These are phyloP conservation scores for Sclerotinia subarctica DNA, from an alignment of 2,329 filamentous ascomycete genomes.

Conservation along the genomic window DNA sequence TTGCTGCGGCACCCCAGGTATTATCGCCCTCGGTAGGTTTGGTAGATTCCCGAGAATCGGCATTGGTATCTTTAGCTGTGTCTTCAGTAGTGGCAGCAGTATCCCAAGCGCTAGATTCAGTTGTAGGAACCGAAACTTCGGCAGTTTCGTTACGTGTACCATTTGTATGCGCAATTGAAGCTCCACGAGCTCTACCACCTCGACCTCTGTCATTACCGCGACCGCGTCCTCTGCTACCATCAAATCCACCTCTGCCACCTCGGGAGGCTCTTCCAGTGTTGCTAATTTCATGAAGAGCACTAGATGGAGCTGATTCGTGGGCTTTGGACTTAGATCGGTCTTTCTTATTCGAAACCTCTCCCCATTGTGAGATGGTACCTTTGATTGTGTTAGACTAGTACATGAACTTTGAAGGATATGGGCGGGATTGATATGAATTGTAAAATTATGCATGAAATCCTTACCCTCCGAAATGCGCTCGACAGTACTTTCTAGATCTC, in stretches of 20 bases:
- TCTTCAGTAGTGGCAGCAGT: constrained; percentile 43
- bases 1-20: constrained; percentile 39
- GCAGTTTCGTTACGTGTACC: constrained; percentile 58
- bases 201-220: constrained; percentile 61
- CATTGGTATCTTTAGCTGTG: not conserved
- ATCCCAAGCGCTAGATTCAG: constrained; percentile 65
- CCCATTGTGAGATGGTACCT: constrained; percentile 81
- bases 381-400: constrained; percentile 17
- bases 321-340: constrained; percentile 68
- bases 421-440: not conserved
- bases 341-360: constrained; percentile 81
- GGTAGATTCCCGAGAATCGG: constrained; percentile 31
- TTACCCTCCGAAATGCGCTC: constrained; percentile 78
- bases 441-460: constrained; percentile 22
- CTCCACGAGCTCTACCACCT: constrained; percentile 58
- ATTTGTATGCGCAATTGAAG: constrained; percentile 59
- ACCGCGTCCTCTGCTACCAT: constrained; percentile 58
- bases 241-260: constrained; percentile 57
- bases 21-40: constrained; percentile 40
- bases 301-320: constrained; percentile 50
- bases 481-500: constrained; percentile 71
- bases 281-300: constrained; percentile 51
- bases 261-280: constrained; percentile 49
- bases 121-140: constrained; percentile 63
- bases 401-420: constrained; percentile 1